Base-by-base conservation (phyloP, 768 basidiomycete species). In the Tylopilus sp. region DNA sequence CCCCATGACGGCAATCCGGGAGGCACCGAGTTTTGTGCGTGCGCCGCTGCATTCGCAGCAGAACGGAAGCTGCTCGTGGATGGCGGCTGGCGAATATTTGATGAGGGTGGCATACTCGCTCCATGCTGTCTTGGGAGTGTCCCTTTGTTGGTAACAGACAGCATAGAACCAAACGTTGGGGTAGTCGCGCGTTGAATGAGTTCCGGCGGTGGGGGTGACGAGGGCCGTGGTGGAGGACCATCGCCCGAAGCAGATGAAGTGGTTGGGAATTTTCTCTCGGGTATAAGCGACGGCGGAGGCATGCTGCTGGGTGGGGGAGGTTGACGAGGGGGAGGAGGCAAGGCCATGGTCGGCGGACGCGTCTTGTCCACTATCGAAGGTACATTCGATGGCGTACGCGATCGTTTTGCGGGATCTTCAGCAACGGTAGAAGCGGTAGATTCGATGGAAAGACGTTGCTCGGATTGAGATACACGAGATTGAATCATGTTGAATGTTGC, bases 171-270 rank as follows among this genome's bases (percentile, higher is more conserved):
- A 58, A 89, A 83, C 7, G 86, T 86, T 1, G 91, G 91, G 1
- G 91, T 92, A 4, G 91, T 91, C 10, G 95, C 92, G 13, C 95
- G 88, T 62, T 91, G 86, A 54, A 97, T 85, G 63, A 97, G 87
- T 50, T 98, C 94, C 17, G 87, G 75, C 17, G 94, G 95, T 6
- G 94, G 95, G 2, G 95, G 95, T 0, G 95, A 98, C 4, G 84
- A 87, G 0, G 95, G 95, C 40, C 95, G 78, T 25, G 90, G 86
- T 0, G 95, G 94, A 11, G 88, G 88, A 6, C 71, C 68, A 55
- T 87, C 86, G 40, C 75, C 71, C 5, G 78, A 74, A 20, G 74
- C 67, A 50, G 69, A 70, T 8, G 78, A 74, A 15, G 67, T 67
- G 4, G 74, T 72, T 22, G 72, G 72, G 41, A 75, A 57, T 57